Evolutionary conservation across 192 early-diverging fungal genomes (phyloP), one percentile per base, ranked within the genome.

Genomic region (Coemansia sp.): DNA sequence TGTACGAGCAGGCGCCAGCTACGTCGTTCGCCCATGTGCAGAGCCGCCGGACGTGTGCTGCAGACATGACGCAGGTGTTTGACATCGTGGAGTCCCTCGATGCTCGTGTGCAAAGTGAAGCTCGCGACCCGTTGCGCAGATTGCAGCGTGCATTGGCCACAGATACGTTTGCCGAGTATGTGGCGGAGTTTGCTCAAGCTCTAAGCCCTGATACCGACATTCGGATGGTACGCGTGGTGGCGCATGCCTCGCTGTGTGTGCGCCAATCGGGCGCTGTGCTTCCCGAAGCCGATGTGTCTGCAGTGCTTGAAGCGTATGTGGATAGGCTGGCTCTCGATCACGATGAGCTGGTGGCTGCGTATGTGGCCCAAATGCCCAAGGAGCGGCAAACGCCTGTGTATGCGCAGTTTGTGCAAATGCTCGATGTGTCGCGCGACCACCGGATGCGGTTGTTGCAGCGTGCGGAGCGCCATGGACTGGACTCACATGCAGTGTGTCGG

Each of bases 181-280:
- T 76, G 25, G 4, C 4, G 0, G 65, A 60, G 2, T 82, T 61
- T 21, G 65, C 72, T 73, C 37, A 32, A 56, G 4, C 10, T 45
- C 17, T 49, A 41, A 11, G 52, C 41, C 10, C 54, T 67, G 22
- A 35, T 1, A 17, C 66, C 2, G 66, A 72, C 21, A 8, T 15
- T 71, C 25, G 87, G 37, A 66, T 91, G 48, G 66, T 93, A 43
- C 88, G 91, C 14, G 84, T 94, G 57, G 67, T 90, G 43, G 83
- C 86, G 1, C 90, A 93, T 58, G 74, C 86, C 7, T 80, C 89
- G 4, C 70, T 92, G n/a, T 69, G 85, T 15, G 58, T 92, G n/a
- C 86, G 85, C 5, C 73, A 77, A 14, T 76, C 85, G n/a, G 82
- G 82, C 4, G 73, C 84, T 24, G 61, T 54, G 25, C 65, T 83